phyloP scores from a whole-genome alignment of 2,329 filamentous ascomycete genomes.

The Zasmidium cellare region DNA sequence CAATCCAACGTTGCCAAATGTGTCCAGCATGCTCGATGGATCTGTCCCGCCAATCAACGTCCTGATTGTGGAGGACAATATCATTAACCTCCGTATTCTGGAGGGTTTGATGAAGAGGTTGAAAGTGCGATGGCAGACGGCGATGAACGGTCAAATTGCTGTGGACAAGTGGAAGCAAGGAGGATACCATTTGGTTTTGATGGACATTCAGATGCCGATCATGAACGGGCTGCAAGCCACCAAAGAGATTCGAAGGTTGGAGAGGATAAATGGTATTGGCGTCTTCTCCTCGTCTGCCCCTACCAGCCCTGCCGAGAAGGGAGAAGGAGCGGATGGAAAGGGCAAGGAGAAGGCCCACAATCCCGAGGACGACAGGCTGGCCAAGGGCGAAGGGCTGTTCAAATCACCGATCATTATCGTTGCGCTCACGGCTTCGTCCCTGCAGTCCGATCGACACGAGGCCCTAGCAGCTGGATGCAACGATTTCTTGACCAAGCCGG shows the following conservation, averaged over 20 bases:
- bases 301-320: constrained; percentile 44
- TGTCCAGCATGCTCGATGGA: constrained; percentile 64
- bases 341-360: constrained; percentile 36
- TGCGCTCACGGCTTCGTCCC: constrained; percentile 86
- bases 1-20: constrained; percentile 17
- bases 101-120: constrained; percentile 95
- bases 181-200: constrained; percentile 92
- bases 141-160: constrained; percentile 90
- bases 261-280: constrained; percentile 87
- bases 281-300: constrained; percentile 64
- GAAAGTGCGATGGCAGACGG: constrained; percentile 96
- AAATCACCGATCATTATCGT: constrained; percentile 98
- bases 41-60: constrained; percentile 95
- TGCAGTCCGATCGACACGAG: constrained; percentile 94
- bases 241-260: constrained; percentile 86
- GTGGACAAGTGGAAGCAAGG: constrained; percentile 90
- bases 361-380: constrained; percentile 67
- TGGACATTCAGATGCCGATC: constrained; percentile 97
- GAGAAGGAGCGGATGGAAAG: constrained; percentile 39
- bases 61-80: constrained; percentile 96
- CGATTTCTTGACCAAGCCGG: constrained; percentile 94
- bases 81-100: constrained; percentile 90
- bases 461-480: constrained; percentile 95
- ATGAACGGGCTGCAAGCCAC: constrained; percentile 96
- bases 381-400: constrained; percentile 67